Evolutionary conservation across 2,329 filamentous ascomycete genomes (phyloP), one percentile per base, ranked within the genome.

Genomic region (Ceratocystis cubensis): DNA sequence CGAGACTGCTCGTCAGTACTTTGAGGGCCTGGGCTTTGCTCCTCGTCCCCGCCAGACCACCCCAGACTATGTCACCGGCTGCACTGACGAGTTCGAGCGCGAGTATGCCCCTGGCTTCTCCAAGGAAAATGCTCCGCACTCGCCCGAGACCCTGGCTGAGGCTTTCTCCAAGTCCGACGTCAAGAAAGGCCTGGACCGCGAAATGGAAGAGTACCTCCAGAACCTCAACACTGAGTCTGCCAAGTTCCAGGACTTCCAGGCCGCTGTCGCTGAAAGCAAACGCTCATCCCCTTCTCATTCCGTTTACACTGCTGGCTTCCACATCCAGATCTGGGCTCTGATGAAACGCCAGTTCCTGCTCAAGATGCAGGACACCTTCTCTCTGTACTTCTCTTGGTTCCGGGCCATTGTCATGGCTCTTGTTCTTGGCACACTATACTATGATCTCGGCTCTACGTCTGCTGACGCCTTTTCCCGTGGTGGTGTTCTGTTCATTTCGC

Each of bases 271-370:
- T 66, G 89, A 95, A 72, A 86, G 87, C 73, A 95, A 96, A 79
- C 86, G 89, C 10, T 85, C 86, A 65, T 82, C 85, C 6, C 61
- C 37, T 20, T 62, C 30, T 56, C 64, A 62, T 25, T 68, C 67
- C 33, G 65, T 62, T n/a, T 69, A 96, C 76, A 87, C 85, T 0
- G 87, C 92, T 65, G 89, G 90, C 0, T 94, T 94, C 76, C 84
- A 91, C 70, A 78, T 89, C 1, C 91, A 96, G 73, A 81, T 94
- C 25, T 92, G 87, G 87, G 88, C 88, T 0, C 76, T 94, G 69
- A 88, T 92, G 82, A 87, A 90, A 74, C 84, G 91, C 4, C 90
- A 95, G 74, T 94, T 91, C 74, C 79, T 88, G 64, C 85, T 95
- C 71, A 94, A 94, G 77, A 87, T 90, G 78, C 89, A 95, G 74